phyloP scores from a whole-genome alignment of 1,284 basidiomycete genomes.

The Papiliotrema flavescens region DNA sequence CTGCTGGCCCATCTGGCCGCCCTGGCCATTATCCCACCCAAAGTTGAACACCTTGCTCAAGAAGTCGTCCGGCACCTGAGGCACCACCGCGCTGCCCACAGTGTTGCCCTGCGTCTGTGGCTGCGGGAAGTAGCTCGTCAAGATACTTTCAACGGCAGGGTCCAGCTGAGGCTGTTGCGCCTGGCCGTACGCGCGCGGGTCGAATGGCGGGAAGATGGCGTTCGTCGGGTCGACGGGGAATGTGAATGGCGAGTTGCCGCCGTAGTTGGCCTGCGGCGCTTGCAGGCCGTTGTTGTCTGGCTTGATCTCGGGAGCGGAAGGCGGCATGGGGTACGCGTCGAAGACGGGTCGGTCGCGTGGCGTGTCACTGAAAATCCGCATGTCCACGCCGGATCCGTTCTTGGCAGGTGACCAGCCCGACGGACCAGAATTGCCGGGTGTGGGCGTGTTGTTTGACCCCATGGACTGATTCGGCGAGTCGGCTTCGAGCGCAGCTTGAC shows the following conservation, averaged over 20 bases:
- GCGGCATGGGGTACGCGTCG: constrained; percentile 44
- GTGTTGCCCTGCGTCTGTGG: constrained; percentile 8
- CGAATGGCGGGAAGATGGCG: constrained; percentile 5
- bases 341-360: constrained; percentile 39
- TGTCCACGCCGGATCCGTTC: constrained; percentile 4
- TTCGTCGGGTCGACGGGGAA: constrained; percentile 27
- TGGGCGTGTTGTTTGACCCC: constrained; percentile 8
- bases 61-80: constrained; percentile 43
- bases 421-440: constrained; percentile 8
- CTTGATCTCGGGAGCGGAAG: constrained; percentile 7
- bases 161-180: constrained; percentile 25
- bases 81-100: neutral
- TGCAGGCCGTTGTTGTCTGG: neutral
- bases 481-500: constrained; percentile 42
- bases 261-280: neutral
- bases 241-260: constrained; percentile 18
- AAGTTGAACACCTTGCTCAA: constrained; percentile 43
- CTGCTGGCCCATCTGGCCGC: neutral
- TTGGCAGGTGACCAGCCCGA: neutral
- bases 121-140: constrained; percentile 38
- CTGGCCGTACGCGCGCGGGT: constrained; percentile 4
- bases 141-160: constrained; percentile 40
- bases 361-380: constrained; percentile 17
- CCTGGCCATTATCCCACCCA: constrained; percentile 31
- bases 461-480: constrained; percentile 32